phyloP scores from a whole-genome alignment of 208 protist species.

The Strigomonas oncopelti region DNA sequence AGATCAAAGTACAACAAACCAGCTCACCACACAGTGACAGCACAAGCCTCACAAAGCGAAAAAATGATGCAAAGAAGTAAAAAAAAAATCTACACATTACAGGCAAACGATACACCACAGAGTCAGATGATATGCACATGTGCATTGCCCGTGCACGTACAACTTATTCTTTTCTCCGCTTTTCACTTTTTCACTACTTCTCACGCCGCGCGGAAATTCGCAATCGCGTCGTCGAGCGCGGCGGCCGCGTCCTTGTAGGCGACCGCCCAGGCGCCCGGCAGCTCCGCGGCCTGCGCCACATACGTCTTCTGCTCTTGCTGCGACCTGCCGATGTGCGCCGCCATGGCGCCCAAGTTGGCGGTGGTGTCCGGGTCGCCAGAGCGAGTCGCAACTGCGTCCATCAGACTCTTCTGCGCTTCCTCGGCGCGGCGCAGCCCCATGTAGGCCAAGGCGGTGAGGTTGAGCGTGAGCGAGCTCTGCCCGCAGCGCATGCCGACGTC shows the following conservation, averaged over 20 bases:
- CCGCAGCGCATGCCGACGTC: slow-evolving; percentile 72
- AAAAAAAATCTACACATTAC: no score
- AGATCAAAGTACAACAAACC: no score
- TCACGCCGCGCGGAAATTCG: slow-evolving; percentile 21
- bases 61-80: no score
- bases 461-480: slow-evolving; percentile 64
- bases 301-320: slow-evolving; percentile 54
- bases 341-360: slow-evolving; percentile 73
- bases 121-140: no score
- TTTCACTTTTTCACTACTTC: no score
- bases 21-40: no score
- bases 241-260: slow-evolving; percentile 25
- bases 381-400: slow-evolving; percentile 65
- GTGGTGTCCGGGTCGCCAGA: slow-evolving; percentile 72
- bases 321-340: slow-evolving; percentile 44
- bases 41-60: no score
- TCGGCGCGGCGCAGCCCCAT: slow-evolving; percentile 64
- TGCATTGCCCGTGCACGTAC: no score
- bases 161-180: no score
- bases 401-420: slow-evolving; percentile 63
- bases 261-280: slow-evolving; percentile 37
- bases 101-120: no score
- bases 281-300: slow-evolving; percentile 38
- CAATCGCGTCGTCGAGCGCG: slow-evolving; percentile 50
- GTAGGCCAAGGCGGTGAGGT: slow-evolving; percentile 70